These are phyloP conservation scores for Purpureocillium lavendulum DNA, from an alignment of 2,329 filamentous ascomycete species.

Conservation along the genomic window DNA sequence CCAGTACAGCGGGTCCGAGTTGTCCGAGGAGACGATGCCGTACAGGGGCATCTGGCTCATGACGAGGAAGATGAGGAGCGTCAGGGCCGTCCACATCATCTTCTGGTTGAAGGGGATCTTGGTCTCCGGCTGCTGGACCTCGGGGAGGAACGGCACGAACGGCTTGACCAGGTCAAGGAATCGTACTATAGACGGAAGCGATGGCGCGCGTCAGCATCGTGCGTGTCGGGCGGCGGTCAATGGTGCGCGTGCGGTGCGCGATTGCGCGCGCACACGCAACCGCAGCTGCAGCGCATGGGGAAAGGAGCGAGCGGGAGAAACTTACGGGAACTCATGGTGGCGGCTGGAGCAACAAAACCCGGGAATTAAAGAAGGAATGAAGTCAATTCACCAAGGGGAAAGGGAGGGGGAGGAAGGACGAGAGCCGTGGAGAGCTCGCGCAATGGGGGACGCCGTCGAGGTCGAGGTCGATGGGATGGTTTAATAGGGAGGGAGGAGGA, in stretches of 20 bases:
- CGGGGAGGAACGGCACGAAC: constrained; percentile 97
- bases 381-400: constrained; percentile 30
- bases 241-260: constrained; percentile 13
- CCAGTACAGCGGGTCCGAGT: constrained; percentile 98
- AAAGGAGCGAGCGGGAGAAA: constrained; percentile 13
- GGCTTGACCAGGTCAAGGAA: constrained; percentile 99
- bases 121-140: constrained; percentile 97
- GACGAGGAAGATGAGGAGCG: constrained; percentile 96
- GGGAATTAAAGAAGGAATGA: constrained; percentile 25
- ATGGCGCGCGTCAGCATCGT: constrained; percentile 16
- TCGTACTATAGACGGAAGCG: constrained; percentile 57
- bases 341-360: constrained; percentile 16
- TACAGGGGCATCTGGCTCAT: constrained; percentile 99
- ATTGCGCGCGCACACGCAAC: constrained; percentile 9
- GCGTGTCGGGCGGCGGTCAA: too few species aligned
- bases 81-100: constrained; percentile 91
- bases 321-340: constrained; percentile 50
- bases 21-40: constrained; percentile 98
- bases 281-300: constrained; percentile 7
- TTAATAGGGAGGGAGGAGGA: constrained; percentile 24
- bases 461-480: constrained; percentile 11
- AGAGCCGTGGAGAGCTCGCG: constrained; percentile 31
- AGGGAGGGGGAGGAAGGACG: constrained; percentile 23
- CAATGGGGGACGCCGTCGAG: constrained; percentile 19
- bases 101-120: constrained; percentile 99